These are phyloP conservation scores for Insectozyma bohioensis DNA, from an alignment of 1,139 yeast species.

Conservation along the genomic window DNA sequence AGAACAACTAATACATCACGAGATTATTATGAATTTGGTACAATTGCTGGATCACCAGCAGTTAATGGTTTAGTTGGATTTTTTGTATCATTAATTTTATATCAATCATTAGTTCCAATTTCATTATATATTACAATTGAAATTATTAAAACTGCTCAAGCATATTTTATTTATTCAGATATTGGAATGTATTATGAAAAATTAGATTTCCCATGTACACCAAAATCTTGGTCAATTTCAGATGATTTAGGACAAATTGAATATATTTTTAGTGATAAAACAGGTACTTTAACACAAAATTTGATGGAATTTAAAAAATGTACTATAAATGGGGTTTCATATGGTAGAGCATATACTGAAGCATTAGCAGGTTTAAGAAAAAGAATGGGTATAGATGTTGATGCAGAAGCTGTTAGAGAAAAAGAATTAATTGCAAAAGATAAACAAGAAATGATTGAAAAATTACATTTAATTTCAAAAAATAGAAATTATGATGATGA, in stretches of 20 bases:
- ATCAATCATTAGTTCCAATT: constrained; percentile 60
- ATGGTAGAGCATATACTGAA: constrained; percentile 63
- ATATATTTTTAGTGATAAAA: constrained; percentile 60
- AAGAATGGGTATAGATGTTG: constrained; percentile 56
- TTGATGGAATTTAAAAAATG: constrained; percentile 63
- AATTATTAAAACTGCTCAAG: constrained; percentile 59
- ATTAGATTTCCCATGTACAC: constrained; percentile 59
- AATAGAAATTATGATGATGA: constrained; percentile 36
- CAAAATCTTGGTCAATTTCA: constrained; percentile 61
- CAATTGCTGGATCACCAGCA: constrained; percentile 51
- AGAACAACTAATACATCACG: constrained; percentile 33
- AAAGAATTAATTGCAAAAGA: constrained; percentile 39
- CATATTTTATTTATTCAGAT: constrained; percentile 55
- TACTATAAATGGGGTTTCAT: constrained; percentile 52
- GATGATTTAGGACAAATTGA: constrained; percentile 68
- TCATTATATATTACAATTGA: constrained; percentile 61
- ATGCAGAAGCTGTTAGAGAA: constrained; percentile 43
- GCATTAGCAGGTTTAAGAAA: constrained; percentile 60
- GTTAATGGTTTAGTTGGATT: constrained; percentile 52
- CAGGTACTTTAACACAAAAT: constrained; percentile 62
- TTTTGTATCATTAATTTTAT: constrained; percentile 53
- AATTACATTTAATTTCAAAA: constrained; percentile 20
- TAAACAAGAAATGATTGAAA: constrained; percentile 34
- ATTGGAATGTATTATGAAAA: constrained; percentile 50
- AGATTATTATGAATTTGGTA: constrained; percentile 47